Evolutionary conservation across 495 filamentous ascomycete species (phyloP).

Genomic region (Aspergillus indologenus): DNA sequence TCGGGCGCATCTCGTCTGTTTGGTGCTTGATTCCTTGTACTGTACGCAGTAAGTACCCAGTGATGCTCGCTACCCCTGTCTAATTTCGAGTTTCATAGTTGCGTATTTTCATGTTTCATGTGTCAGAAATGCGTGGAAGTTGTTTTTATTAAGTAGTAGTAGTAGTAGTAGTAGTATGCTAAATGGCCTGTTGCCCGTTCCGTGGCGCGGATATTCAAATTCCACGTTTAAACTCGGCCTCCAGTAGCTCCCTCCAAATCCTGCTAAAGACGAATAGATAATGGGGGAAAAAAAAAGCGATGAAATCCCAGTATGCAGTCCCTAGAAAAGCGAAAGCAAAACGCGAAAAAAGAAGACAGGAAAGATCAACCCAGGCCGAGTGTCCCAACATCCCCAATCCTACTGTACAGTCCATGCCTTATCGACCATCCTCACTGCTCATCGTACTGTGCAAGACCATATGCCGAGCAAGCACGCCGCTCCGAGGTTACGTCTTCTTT

Average conservation of each 20-base stretch:
- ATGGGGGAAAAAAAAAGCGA: background rate
- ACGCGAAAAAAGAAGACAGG: background rate
- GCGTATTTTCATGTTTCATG: background rate
- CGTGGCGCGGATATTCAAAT: background rate
- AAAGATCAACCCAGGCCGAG: background rate
- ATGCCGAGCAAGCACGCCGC: background rate
- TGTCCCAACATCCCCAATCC: no score
- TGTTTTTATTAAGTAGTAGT: background rate
- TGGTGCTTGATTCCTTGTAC: no score
- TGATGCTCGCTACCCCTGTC: background rate
- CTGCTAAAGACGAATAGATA: background rate
- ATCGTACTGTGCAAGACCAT: conserved; percentile 3
- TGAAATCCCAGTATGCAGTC: background rate
- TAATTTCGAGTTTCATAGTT: background rate
- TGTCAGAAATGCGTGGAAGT: background rate
- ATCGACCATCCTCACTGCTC: no score
- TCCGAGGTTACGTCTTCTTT: conserved; percentile 42
- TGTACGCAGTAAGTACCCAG: no score
- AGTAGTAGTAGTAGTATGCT: background rate
- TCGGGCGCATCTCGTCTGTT: background rate
- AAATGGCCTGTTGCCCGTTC: background rate
- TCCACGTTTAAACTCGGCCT: background rate
- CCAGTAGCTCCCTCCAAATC: background rate
- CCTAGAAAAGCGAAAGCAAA: background rate
- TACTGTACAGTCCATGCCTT: background rate